Percentiles rank a stretch among this genome's conserved stretches.
Evolutionary conservation across 306 rosid species (phyloP).

Genomic region (barrel medic (Medicago truncatula)): MtrunA17r5.0-ANR NC_053045.1:43013501-43014000

Average conservation of each 20-base stretch:
- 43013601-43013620: conserved; percentile 60
- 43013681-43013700: conserved; percentile 48
- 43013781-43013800: neutral
- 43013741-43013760: conserved; percentile 56
- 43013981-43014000: too few relatives aligned
- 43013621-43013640: conserved; percentile 18
- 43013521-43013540: conserved; percentile 38
- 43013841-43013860: neutral
- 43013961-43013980: too few relatives aligned
- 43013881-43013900: too few relatives aligned
- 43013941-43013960: too few relatives aligned
- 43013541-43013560: conserved; percentile 40
- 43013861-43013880: neutral
- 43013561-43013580: conserved; percentile 37
- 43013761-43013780: conserved; percentile 59
- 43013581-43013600: conserved; percentile 66
- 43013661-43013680: conserved; percentile 21
- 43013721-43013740: conserved; percentile 55
- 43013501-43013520: conserved; percentile 37
- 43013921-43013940: too few relatives aligned
- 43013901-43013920: too few relatives aligned
- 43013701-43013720: conserved; percentile 43
- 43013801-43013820: conserved; percentile 17
- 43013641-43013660: conserved; percentile 34
- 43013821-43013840: neutral